Conservation (phyloP, 2,329 filamentous ascomycete genomes). For the Hirsutella rhossiliensis region DNA sequence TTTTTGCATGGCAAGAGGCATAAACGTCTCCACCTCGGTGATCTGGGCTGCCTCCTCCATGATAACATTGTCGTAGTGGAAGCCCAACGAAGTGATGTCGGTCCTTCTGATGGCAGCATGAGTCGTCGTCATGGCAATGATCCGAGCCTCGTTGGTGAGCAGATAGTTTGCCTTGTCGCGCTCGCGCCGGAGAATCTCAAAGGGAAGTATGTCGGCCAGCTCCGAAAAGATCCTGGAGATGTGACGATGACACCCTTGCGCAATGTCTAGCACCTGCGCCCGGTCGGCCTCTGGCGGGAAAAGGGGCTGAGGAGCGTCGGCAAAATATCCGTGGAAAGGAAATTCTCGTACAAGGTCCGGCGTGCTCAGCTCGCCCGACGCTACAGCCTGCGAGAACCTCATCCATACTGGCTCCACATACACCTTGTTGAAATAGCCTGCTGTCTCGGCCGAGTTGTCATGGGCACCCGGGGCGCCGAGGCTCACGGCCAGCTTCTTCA, state of each 20-base stretch:
- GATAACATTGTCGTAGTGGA: constrained; percentile 93
- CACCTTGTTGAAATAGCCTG: constrained; percentile 89
- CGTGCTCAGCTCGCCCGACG: constrained; percentile 40
- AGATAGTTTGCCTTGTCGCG: constrained; percentile 95
- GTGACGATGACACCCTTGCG: constrained; percentile 76
- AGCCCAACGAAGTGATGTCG: constrained; percentile 84
- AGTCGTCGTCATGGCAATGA: constrained; percentile 97
- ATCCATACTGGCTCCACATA: constrained; percentile 84
- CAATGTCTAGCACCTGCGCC: constrained; percentile 61
- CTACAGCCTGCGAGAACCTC: constrained; percentile 55
- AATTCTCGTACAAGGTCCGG: constrained; percentile 61
- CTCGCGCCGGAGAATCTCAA: constrained; percentile 81
- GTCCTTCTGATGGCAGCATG: constrained; percentile 89
- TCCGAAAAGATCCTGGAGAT: constrained; percentile 85
- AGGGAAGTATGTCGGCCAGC: constrained; percentile 84
- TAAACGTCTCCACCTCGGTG: constrained; percentile 94
- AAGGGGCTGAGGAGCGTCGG: constrained; percentile 73
- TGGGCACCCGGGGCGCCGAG: constrained; percentile 88
- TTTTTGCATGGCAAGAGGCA: constrained; percentile 86
- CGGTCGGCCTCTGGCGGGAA: constrained; percentile 58
- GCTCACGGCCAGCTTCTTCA: constrained; percentile 73
- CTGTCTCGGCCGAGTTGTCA: constrained; percentile 90
- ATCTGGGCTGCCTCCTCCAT: constrained; percentile 99
- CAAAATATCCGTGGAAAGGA: constrained; percentile 81
- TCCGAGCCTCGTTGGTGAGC: constrained; percentile 87